Evolutionary conservation across 176 grass and related monocot species (phyloP), one percentile per base, ranked within the genome.

Genomic region (Oryza glaberrima): DNA sequence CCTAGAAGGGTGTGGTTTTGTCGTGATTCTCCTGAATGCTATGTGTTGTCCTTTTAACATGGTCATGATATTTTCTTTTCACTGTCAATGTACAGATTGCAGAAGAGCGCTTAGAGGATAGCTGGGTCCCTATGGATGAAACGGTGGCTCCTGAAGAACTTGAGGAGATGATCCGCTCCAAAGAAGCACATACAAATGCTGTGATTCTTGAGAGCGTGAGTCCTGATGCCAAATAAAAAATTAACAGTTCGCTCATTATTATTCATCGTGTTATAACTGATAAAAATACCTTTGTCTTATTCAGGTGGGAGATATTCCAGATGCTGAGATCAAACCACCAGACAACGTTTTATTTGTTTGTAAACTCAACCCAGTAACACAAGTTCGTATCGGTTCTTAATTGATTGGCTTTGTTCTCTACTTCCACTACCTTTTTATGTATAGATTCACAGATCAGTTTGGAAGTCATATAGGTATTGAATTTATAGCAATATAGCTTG

Each of bases 281-380:
- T 61, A 48, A 79, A 77, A 82, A 60, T 38, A 47, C 52, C 13
- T 80, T 67, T 85, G 88, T 30, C 67, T 69, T 87, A 13, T 81
- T 47, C 81, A 98, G 96, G 81, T 98, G 54, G 96, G 91, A 68
- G 96, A 98, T 46, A 94, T 98, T 91, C 96, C 96, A 54, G 96
- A 98, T 92, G 89, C 86, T 83, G 96, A 98, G 38, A 87, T 98
- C 3, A 98, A 89, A 77, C 93, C 96, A 25, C 96, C 93, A 58
- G 96, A 98, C 0, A 95, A 95, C 82, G 93, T 98, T 35, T 86
- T 98, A 63, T 98, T 98, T 82, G 96, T 98, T 83, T 98, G 96
- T 81, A 98, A 95, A 89, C 91, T 98, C 56, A 98, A 98, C 52
- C 93, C 91, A 85, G 91, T 94, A 81, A 98, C 96, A 48, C 89